Conservation (phyloP, 129 eudicot genomes). For the Pulicaria dysenterica region DNA sequence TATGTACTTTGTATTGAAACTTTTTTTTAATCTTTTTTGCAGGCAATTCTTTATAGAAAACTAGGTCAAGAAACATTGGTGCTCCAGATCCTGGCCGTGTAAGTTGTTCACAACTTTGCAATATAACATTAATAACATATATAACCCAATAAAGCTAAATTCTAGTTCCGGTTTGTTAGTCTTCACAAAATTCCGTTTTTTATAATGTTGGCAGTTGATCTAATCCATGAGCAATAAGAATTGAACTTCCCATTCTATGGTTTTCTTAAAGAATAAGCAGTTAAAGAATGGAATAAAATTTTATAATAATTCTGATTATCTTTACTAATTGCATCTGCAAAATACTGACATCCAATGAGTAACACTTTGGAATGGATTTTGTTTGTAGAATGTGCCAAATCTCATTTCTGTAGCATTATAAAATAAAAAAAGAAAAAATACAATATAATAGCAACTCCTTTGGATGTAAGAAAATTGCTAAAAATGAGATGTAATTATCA, state of each 20-base stretch:
- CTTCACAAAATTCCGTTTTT: too few relatives aligned
- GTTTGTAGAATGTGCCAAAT: too few relatives aligned
- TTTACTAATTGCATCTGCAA: constrained; percentile 1
- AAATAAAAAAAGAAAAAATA: too few relatives aligned
- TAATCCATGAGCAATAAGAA: too few relatives aligned
- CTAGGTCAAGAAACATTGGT: constrained; percentile 91
- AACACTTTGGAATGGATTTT: background rate
- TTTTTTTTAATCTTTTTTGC: constrained; percentile 37
- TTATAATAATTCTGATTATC: background rate
- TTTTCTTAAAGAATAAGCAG: too few relatives aligned
- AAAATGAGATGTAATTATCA: too few relatives aligned
- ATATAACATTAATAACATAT: background rate
- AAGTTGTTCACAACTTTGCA: constrained; percentile 33
- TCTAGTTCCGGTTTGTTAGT: too few relatives aligned
- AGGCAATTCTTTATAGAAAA: constrained; percentile 93
- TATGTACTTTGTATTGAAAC: constrained; percentile 13
- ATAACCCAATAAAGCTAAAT: constrained; percentile 4
- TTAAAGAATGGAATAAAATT: background rate
- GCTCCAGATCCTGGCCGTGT: constrained; percentile 93
- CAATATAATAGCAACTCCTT: too few relatives aligned
- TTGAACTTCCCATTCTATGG: too few relatives aligned
- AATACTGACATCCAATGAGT: background rate
- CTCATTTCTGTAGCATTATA: too few relatives aligned
- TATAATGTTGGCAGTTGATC: too few relatives aligned
- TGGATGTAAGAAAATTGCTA: background rate